A percentile compares a stretch with the other conserved stretches of the same genome.
phyloP scores from a whole-genome alignment of 768 basidiomycete genomes.

The Sutorius australiensis region DNA sequence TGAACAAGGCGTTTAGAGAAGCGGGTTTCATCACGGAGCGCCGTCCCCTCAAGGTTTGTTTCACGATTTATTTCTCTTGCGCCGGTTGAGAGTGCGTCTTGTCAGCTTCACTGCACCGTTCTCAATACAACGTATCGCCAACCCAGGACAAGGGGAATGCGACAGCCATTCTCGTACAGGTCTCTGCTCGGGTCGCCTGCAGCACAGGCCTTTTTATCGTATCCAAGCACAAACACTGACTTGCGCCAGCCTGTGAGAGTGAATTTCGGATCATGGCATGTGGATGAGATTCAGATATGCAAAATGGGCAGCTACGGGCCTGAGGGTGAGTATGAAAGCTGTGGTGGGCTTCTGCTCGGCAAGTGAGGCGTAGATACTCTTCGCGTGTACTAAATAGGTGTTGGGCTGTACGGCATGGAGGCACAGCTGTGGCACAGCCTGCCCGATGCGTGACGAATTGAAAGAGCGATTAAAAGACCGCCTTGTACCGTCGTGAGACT shows the following conservation, averaged over 20 bases:
- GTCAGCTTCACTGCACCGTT: conserved; percentile 48
- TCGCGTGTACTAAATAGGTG: not conserved
- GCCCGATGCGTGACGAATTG: conserved; percentile 21
- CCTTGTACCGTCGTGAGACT: conserved; percentile 36
- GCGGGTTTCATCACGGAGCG: conserved; percentile 44
- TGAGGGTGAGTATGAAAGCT: conserved; percentile 60
- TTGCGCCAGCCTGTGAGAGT: conserved; percentile 31
- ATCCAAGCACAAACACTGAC: not conserved
- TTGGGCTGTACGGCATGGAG: conserved; percentile 18
- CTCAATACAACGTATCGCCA: conserved; percentile 46
- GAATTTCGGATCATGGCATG: conserved; percentile 50
- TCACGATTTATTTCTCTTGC: not conserved
- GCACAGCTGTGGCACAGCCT: conserved; percentile 33
- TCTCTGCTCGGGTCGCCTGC: conserved; percentile 32
- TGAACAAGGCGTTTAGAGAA: conserved; percentile 37
- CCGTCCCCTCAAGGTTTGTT: conserved; percentile 48
- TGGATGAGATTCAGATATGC: conserved; percentile 62
- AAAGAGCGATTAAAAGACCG: conserved; percentile 35
- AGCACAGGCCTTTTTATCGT: conserved; percentile 3
- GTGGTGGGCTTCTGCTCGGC: conserved; percentile 19
- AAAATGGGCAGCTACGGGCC: conserved; percentile 65
- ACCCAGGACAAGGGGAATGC: conserved; percentile 25
- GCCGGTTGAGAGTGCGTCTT: not conserved
- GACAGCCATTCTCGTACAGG: conserved; percentile 42
- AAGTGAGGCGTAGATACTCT: not conserved